Conservation (phyloP, 2,329 filamentous ascomycete species). For the Colletotrichum falcatum region DNA sequence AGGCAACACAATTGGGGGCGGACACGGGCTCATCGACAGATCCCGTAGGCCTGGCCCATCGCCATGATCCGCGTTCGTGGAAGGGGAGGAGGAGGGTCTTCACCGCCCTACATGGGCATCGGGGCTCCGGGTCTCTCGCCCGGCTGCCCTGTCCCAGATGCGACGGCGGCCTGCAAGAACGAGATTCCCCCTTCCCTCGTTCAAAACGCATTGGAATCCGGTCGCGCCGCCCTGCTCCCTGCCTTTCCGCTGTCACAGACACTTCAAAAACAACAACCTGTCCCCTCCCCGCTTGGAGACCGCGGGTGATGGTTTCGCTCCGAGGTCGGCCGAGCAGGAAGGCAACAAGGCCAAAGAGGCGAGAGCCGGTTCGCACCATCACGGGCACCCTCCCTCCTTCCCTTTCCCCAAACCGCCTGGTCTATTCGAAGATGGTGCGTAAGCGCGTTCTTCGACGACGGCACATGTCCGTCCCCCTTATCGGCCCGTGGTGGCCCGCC, state of each 20-base stretch:
- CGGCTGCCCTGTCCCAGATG: not conserved
- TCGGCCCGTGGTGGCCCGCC: too few species aligned
- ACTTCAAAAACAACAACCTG: not conserved
- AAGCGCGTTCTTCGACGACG: not conserved
- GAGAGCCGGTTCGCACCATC: not conserved
- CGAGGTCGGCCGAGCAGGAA: not conserved
- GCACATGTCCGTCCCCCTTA: not conserved
- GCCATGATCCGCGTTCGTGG: not conserved
- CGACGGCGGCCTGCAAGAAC: not conserved
- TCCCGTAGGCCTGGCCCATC: not conserved
- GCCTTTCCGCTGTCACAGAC: not conserved
- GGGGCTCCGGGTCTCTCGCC: not conserved
- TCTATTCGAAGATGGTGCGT: not conserved
- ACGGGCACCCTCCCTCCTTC: too few species aligned
- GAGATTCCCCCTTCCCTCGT: not conserved
- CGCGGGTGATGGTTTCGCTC: not conserved
- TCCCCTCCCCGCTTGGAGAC: not conserved
- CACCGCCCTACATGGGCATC: not conserved
- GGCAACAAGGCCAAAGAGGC: not conserved
- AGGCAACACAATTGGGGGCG: not conserved
- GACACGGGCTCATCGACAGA: not conserved
- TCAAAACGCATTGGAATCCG: not conserved
- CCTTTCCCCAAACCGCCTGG: not conserved
- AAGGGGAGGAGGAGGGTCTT: not conserved
- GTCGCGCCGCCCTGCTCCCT: not conserved